Evolutionary conservation across 2,329 filamentous ascomycete species (phyloP), one percentile per base, ranked within the genome.

Genomic region (Pseudocercospora musae): DNA sequence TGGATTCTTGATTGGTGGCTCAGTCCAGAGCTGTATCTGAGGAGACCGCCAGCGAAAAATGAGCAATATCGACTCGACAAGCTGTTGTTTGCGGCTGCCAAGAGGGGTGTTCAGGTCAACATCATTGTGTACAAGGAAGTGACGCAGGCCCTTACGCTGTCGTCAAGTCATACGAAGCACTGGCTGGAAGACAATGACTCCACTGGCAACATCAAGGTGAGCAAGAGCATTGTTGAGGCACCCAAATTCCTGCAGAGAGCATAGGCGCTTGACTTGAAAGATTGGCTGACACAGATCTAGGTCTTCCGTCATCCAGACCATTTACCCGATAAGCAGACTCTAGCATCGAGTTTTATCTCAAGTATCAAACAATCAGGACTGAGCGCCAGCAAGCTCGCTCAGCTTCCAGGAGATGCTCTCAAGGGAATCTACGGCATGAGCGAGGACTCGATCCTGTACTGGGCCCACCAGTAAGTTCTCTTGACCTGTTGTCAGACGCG

Each of bases 291-390:
- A 74, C 7, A 81, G 94, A 37, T 91, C 95, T 72, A 86, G 49
- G 92, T 97, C 10, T 96, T 96, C 76, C 84, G 93, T 20, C 92
- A 97, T 74, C 94, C 94, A 2, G 93, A 97, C 71, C 93, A 97
- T 78, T 76, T 89, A 4, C 91, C 91, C 1, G 90, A 89, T 68
- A 85, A 86, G 53, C 85, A 90, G 66, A 88, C 86, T 31, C 71
- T 93, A 20, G 81, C 85, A 42, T 84, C 86, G 0, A 82, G 80
- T 0, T 80, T 89, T 65, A 74, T 84, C 9, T 77, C 82, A 15
- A 83, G 74, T 71, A 85, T 82, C 74, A 81, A 85, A 70, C 81
- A 84, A 61, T 74, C 86, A 67, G 81, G 82, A 3, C 74, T 87
- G 27, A 82, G 79, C 65, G 80, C 85, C 0, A 80, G 82, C 3